These are phyloP conservation scores for Kodamaea suecica DNA, from an alignment of 1,139 yeast genomes.

Conservation along the genomic window DNA sequence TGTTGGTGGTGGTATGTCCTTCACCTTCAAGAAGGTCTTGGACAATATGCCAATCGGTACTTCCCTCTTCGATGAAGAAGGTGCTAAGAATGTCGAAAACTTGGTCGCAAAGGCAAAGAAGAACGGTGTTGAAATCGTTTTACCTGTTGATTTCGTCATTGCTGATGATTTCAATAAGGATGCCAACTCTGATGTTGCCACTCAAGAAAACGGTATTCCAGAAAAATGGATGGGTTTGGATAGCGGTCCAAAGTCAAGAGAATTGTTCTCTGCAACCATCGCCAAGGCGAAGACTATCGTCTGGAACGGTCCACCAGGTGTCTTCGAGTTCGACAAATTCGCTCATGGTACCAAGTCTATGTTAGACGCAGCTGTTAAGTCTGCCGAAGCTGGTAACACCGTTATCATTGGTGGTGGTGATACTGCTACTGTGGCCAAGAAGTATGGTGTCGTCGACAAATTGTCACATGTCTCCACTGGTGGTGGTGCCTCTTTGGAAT, in stretches of 20 bases:
- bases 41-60: constrained; percentile 82
- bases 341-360: constrained; percentile 86
- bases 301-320: constrained; percentile 99
- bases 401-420: constrained; percentile 99
- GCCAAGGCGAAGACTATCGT: constrained; percentile 93
- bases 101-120: constrained; percentile 92
- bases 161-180: constrained; percentile 92
- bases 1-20: constrained; percentile 99
- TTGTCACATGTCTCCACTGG: constrained; percentile 97
- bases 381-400: constrained; percentile 85
- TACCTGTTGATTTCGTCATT: constrained; percentile 91
- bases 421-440: constrained; percentile 98
- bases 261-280: constrained; percentile 74
- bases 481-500: constrained; percentile 98
- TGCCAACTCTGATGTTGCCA: constrained; percentile 77
- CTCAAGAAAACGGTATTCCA: constrained; percentile 86
- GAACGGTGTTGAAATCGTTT: constrained; percentile 84
- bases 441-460: constrained; percentile 91
- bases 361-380: constrained; percentile 81
- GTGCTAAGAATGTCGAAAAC: constrained; percentile 87
- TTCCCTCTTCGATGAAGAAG: constrained; percentile 87
- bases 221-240: constrained; percentile 94
- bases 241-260: constrained; percentile 82
- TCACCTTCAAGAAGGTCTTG: constrained; percentile 92
- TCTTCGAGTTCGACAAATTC: constrained; percentile 89